phyloP scores from a whole-genome alignment of 495 filamentous ascomycete genomes.

The Neurospora sp. region DNA sequence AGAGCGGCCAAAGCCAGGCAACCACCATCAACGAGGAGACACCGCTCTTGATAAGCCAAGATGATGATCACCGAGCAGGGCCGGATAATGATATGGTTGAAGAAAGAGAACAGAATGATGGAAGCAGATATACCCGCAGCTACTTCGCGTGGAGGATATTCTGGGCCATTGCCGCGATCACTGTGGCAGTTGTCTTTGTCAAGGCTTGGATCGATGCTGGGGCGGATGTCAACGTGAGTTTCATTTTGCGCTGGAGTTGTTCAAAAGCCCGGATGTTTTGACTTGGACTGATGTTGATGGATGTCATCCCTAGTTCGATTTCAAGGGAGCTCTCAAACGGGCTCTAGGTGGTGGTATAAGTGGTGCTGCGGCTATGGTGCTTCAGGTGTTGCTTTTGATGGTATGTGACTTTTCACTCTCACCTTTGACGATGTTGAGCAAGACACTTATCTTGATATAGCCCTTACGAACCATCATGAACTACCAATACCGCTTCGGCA shows the following conservation, averaged over 20 bases:
- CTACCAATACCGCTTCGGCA: slow-evolving; percentile 26
- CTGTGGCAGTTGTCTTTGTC: slow-evolving; percentile 17
- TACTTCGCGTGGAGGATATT: slow-evolving; percentile 13
- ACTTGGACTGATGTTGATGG: not conserved
- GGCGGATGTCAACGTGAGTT: slow-evolving; percentile 19
- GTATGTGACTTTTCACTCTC: slow-evolving; percentile 3
- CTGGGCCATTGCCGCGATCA: slow-evolving; percentile 6
- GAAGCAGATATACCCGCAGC: not conserved
- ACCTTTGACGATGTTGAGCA: not conserved
- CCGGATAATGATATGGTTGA: not conserved
- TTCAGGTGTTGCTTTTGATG: slow-evolving; percentile 28
- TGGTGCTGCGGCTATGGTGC: slow-evolving; percentile 25
- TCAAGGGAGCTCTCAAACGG: slow-evolving; percentile 14
- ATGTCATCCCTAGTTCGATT: slow-evolving; percentile 17
- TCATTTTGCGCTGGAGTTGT: not conserved
- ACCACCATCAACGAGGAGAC: not conserved
- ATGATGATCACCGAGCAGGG: not conserved
- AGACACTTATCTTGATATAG: not conserved
- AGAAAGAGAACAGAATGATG: not conserved
- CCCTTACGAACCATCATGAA: slow-evolving; percentile 29
- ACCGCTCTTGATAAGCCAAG: not conserved
- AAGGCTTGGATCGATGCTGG: slow-evolving; percentile 25
- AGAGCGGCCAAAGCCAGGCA: not conserved
- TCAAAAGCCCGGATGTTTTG: not conserved
- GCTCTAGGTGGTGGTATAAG: slow-evolving; percentile 23